Conservation (phyloP, 805 yeast genomes). For the Nakazawaea ambrosiae region DNA sequence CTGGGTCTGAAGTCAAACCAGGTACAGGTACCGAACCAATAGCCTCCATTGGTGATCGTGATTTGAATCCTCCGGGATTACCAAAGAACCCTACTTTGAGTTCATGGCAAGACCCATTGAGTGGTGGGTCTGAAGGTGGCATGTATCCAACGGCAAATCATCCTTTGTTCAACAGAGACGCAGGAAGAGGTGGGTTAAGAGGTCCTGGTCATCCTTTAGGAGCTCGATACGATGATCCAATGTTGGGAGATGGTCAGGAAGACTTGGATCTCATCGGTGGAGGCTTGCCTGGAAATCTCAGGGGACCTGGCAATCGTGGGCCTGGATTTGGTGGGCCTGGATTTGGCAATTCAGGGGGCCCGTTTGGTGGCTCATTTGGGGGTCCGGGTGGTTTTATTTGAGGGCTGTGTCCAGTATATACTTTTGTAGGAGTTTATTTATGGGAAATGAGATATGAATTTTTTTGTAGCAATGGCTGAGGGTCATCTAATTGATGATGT, state of each 20-base stretch:
- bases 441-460: too few relatives aligned
- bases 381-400: too few relatives aligned
- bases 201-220: conserved; percentile 32
- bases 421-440: too few relatives aligned
- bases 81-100: conserved; percentile 31
- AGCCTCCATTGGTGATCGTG: conserved; percentile 38
- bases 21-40: background rate
- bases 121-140: conserved; percentile 30
- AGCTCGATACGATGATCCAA: conserved; percentile 47
- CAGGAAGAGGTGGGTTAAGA: conserved; percentile 13
- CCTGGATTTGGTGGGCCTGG: conserved; percentile 7
- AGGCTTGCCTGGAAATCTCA: conserved; percentile 36
- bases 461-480: too few relatives aligned
- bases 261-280: conserved; percentile 35
- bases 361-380: conserved; percentile 7
- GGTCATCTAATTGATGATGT: too few relatives aligned
- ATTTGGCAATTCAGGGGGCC: conserved; percentile 10
- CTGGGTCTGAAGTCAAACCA: background rate
- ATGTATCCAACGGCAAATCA: conserved; percentile 48
- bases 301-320: conserved; percentile 3
- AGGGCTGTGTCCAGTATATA: too few relatives aligned
- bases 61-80: conserved; percentile 41
- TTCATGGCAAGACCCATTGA: conserved; percentile 36
- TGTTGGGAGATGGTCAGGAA: conserved; percentile 35
- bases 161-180: conserved; percentile 33